Conservation (phyloP, 805 yeast species). For the Wickerhamomyces rabaulensis region DNA sequence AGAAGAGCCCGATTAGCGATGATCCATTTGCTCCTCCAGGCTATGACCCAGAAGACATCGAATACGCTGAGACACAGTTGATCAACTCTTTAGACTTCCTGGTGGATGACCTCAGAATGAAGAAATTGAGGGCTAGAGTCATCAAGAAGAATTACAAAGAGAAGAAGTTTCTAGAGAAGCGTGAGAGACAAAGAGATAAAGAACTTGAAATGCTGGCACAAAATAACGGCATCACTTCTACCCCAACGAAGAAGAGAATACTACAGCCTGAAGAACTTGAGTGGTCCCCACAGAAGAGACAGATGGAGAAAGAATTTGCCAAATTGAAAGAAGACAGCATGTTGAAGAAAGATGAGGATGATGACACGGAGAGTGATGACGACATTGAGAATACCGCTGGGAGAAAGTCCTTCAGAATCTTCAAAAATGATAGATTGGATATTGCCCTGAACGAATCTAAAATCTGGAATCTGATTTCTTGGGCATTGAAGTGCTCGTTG, state of each 20-base stretch:
- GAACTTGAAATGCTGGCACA: neutral
- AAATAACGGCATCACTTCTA: neutral
- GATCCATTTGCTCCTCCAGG: conserved; percentile 1
- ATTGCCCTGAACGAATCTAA: conserved; percentile 14
- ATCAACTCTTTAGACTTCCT: conserved; percentile 11
- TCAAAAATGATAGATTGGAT: conserved; percentile 23
- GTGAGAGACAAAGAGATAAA: neutral
- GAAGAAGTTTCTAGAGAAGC: neutral
- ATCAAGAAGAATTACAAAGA: conserved; percentile 11
- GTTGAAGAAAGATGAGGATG: neutral
- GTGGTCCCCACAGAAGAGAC: conserved; percentile 21
- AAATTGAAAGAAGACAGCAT: neutral
- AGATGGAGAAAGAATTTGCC: conserved; percentile 9
- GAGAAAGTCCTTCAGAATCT: conserved; percentile 16
- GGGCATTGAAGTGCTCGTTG: conserved; percentile 26
- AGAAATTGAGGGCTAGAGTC: conserved; percentile 10
- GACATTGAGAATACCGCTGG: conserved; percentile 7
- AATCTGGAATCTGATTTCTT: conserved; percentile 25
- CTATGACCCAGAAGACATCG: conserved; percentile 11
- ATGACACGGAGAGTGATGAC: conserved; percentile 6
- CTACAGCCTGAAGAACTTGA: neutral
- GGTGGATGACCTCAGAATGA: neutral
- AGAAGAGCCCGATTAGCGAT: neutral
- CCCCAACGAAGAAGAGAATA: neutral
- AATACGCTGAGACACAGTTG: conserved; percentile 8